phyloP scores from a whole-genome alignment of 352 stramenopile genomes.

The Phytophthora brassicae region DNA sequence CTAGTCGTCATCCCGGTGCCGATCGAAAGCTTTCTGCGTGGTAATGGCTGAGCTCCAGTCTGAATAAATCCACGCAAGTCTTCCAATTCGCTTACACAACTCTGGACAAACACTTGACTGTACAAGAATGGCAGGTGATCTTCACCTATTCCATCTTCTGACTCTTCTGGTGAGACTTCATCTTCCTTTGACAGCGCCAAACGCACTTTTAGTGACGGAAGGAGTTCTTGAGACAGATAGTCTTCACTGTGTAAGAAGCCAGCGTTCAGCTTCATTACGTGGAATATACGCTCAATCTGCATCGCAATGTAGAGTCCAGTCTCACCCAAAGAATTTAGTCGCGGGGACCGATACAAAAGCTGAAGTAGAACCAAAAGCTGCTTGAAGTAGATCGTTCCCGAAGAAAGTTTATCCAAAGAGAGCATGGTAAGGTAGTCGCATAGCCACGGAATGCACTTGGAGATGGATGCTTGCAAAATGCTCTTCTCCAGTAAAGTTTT shows the following conservation, averaged over 20 bases:
- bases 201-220: constrained; percentile 19
- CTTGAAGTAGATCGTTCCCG: constrained; percentile 51
- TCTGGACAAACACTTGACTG: constrained; percentile 67
- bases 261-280: constrained; percentile 37
- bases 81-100: constrained; percentile 58
- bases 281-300: constrained; percentile 66
- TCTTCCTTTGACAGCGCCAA: constrained; percentile 13
- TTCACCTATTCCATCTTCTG: constrained; percentile 12
- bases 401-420: constrained; percentile 49
- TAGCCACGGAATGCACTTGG: constrained; percentile 67
- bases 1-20: constrained; percentile 2
- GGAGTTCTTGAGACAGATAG: constrained; percentile 17
- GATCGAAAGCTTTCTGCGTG: constrained; percentile 15
- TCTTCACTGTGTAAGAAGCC: constrained; percentile 16
- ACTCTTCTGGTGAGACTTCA: constrained; percentile 8
- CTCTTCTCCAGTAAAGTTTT: constrained; percentile 46
- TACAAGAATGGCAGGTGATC: constrained; percentile 65
- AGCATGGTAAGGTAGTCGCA: constrained; percentile 71
- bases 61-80: constrained; percentile 63
- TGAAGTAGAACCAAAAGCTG: constrained; percentile 47
- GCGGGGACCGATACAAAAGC: constrained; percentile 45
- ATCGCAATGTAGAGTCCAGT: constrained; percentile 56
- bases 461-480: constrained; percentile 37
- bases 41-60: constrained; percentile 43
- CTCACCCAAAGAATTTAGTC: constrained; percentile 48